These are phyloP conservation scores for Selaginella moellendorffii DNA, from an alignment of 75 land plant species.

Conservation along the genomic window DNA sequence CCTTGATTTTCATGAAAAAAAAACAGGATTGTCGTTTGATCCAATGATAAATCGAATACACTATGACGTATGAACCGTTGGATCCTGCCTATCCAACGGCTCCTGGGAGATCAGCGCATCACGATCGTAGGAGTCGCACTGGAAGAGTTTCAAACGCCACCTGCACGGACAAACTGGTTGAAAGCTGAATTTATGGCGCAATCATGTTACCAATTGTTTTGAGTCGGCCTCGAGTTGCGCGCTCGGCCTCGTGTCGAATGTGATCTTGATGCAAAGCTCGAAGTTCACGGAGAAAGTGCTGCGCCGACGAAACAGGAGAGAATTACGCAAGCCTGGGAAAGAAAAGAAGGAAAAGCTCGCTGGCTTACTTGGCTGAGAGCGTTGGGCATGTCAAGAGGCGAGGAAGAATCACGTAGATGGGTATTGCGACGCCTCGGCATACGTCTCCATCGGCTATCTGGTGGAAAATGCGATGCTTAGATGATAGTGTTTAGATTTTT, in stretches of 20 bases:
- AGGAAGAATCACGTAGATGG: slow-evolving; percentile 66
- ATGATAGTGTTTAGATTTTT: neutral
- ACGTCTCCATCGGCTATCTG: slow-evolving; percentile 92
- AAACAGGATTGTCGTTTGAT: too few relatives aligned
- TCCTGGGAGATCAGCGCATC: neutral
- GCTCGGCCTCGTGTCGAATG: slow-evolving; percentile 41
- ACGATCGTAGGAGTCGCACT: neutral
- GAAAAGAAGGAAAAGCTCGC: neutral
- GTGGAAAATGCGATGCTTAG: neutral
- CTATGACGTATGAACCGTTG: too few relatives aligned
- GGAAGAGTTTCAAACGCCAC: neutral
- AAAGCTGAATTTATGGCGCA: neutral
- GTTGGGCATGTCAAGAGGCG: slow-evolving; percentile 81
- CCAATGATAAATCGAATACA: too few relatives aligned
- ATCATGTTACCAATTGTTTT: slow-evolving; percentile 35
- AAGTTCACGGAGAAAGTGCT: slow-evolving; percentile 74
- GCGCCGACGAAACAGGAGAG: too few relatives aligned
- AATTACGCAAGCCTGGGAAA: neutral
- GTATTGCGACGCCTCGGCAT: slow-evolving; percentile 42
- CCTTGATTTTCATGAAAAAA: too few relatives aligned
- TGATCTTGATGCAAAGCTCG: slow-evolving; percentile 42
- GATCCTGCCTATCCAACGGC: too few relatives aligned
- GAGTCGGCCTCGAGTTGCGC: slow-evolving; percentile 41
- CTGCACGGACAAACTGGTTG: neutral
- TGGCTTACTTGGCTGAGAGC: slow-evolving; percentile 50